Percentiles rank a stretch among this genome's conserved stretches.
These are phyloP conservation scores for Epichloe brachyelytri DNA, from an alignment of 2,329 filamentous ascomycete species.

Conservation along the genomic window DNA sequence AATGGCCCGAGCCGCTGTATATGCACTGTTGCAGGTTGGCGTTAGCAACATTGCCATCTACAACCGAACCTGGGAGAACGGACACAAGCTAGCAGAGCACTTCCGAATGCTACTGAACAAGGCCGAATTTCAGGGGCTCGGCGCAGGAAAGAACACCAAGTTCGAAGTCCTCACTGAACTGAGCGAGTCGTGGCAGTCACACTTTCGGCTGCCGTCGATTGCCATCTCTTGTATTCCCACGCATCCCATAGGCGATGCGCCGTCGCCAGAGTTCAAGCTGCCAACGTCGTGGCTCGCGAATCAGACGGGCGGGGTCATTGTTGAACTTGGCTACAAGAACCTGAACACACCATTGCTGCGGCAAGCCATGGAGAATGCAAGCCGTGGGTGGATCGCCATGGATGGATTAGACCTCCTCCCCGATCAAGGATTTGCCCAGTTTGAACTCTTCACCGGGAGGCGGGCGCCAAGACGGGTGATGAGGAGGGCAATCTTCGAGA, in stretches of 20 bases:
- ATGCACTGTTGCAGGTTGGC: slow-evolving; percentile 65
- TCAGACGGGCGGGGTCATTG: slow-evolving; percentile 60
- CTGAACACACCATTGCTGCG: slow-evolving; percentile 57
- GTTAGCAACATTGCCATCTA: slow-evolving; percentile 64
- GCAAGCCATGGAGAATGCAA: slow-evolving; percentile 48
- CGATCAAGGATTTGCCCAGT: slow-evolving; percentile 71
- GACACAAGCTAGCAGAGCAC: slow-evolving; percentile 53
- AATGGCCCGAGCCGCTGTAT: slow-evolving; percentile 67
- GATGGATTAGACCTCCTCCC: slow-evolving; percentile 65
- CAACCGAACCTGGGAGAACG: slow-evolving; percentile 57
- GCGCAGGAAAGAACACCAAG: slow-evolving; percentile 28
- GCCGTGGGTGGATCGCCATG: slow-evolving; percentile 59
- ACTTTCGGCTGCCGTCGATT: slow-evolving; percentile 54
- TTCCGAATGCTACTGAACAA: slow-evolving; percentile 46
- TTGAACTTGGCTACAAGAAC: slow-evolving; percentile 64
- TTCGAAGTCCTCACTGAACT: slow-evolving; percentile 47
- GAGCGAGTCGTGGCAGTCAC: slow-evolving; percentile 50
- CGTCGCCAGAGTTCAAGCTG: slow-evolving; percentile 57
- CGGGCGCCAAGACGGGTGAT: slow-evolving; percentile 45
- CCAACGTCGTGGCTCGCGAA: slow-evolving; percentile 59
- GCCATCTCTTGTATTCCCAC: slow-evolving; percentile 67
- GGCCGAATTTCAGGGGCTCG: slow-evolving; percentile 29
- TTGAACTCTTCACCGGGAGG: slow-evolving; percentile 63
- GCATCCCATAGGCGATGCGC: slow-evolving; percentile 48
- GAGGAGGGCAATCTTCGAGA: slow-evolving; percentile 47